Base-by-base conservation (phyloP, 257 asterid genomes). In the Nicotiana benthamiana region DNA sequence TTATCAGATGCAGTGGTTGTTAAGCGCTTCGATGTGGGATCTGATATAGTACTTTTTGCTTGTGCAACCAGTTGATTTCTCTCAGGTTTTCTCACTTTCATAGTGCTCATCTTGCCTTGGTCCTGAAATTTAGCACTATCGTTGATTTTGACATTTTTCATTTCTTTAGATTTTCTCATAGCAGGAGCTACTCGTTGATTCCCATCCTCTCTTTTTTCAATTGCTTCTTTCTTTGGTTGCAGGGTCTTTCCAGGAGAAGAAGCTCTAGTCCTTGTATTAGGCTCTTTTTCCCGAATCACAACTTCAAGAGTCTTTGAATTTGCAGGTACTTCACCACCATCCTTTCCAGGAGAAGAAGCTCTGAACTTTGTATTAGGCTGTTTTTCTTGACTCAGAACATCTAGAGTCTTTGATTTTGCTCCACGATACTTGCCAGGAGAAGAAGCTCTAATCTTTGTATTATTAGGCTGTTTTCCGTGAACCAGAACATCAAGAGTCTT, bases 1-100 rank as follows among this genome's bases (percentile, higher is more conserved):
- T 62, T 79, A 79, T 43, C 61, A 15, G 75, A 79, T 61, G 81
- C 59, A 77, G 81, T 52, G 24, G 36, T 72, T 72, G 78, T 46
- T 34, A 72, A 46, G 6, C 12, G 43, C 75, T 79, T 46, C 43
- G 26, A 67, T 16, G 54, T 26, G 48, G 7, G 76, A 26, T 79
- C 46, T 27, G 75, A 9, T 6, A 54, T 17, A 32, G 52, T 79
- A 79, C 52, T 79, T 46, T 79, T 63, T 48, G 17, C 61, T 36
- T 63, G 75, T 43, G 75, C 26, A 61, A 16, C 27, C 27, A 40
- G 70, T 27, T 32, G 52, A n/a, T 28, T 54, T 60, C 60, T 46
- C 57, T 79, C 76, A 27, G 75, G 61, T 79, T 62, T 79, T 79
- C 61, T 63, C 63, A 48, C 63, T 79, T 63, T 63, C 36, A 68